Conservation (phyloP, 2,329 filamentous ascomycete genomes). For the Beauveria pseudobassiana region DNA sequence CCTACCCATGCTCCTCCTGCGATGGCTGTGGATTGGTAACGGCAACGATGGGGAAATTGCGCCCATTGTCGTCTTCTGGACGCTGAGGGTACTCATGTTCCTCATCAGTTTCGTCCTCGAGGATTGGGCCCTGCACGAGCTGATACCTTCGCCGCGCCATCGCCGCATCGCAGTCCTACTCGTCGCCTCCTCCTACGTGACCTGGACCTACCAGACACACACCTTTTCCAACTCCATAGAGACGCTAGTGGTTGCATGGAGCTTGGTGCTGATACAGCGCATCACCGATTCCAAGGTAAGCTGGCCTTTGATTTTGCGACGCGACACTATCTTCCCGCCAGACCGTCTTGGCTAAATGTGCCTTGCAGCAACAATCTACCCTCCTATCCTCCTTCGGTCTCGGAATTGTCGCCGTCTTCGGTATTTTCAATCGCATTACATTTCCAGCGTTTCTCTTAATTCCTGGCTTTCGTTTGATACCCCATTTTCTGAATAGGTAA, state of each 20-base stretch:
- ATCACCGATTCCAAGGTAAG: slow-evolving; percentile 72
- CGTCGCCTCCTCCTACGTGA: slow-evolving; percentile 93
- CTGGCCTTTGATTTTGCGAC: slow-evolving; percentile 10
- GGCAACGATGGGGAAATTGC: slow-evolving; percentile 69
- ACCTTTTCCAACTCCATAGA: slow-evolving; percentile 98
- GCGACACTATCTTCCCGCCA: not conserved
- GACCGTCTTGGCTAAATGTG: slow-evolving; percentile 19
- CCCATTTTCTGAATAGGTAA: slow-evolving; percentile 76
- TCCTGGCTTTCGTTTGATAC: slow-evolving; percentile 74
- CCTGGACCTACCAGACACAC: slow-evolving; percentile 97
- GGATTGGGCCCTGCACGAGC: slow-evolving; percentile 93
- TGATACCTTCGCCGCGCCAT: slow-evolving; percentile 67
- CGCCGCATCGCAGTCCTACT: slow-evolving; percentile 71
- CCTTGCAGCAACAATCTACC: slow-evolving; percentile 60
- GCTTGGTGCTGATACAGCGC: slow-evolving; percentile 80
- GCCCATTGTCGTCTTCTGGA: slow-evolving; percentile 85
- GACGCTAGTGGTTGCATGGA: slow-evolving; percentile 88
- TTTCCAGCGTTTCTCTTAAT: slow-evolving; percentile 89
- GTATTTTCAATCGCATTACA: slow-evolving; percentile 93
- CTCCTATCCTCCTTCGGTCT: slow-evolving; percentile 69
- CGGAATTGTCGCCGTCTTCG: slow-evolving; percentile 74
- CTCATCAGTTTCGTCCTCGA: slow-evolving; percentile 90
- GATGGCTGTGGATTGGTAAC: slow-evolving; percentile 86
- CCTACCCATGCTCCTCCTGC: slow-evolving; percentile 83
- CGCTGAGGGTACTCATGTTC: slow-evolving; percentile 85